Evolutionary conservation across 139 green algal genomes (phyloP), one percentile per base, ranked within the genome.

Genomic region (Picocystis salinarum): DNA sequence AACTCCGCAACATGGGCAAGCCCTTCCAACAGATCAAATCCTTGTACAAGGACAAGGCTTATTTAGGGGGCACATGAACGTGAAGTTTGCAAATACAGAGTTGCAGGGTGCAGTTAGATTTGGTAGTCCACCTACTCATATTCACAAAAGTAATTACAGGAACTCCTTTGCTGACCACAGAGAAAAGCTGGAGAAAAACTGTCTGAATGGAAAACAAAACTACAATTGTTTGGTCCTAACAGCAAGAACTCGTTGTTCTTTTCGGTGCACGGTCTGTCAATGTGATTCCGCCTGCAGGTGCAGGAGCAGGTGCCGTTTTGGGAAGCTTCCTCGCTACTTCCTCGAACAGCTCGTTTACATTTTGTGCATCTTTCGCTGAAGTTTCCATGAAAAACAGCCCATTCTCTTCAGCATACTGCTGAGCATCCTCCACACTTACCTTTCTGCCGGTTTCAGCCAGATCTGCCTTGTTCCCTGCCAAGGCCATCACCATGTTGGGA

Each of bases 401-500:
- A 26, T 84, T 77, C 52, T 94, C 82, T 4, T 71, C 60, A 1
- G 83, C 80, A 45, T 93, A 94, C 1, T 58, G 64, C 39, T 77
- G 58, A 6, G 71, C 78, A 48, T 85, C 75, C 23, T 80, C 72
- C 2, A 48, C 48, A 3, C 53, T 52, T 3, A 85, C 73, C 6
- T 62, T 62, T 30, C 77, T 45, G 58, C 63, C 12, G 28, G 34
- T 46, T 51, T 50, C 3, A 42, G 22, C 19, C 30, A 95, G 60
- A 53, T 97, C 87, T 2, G 71, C 69, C 66, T 97, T 97, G 75
- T 96, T 97, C 30, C 80, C 87, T 67, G 88, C 87, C 22, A 98
- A 60, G 2, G 87, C 83, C 65, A 96, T 95, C 23, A 95, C 75
- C 50, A 96, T 75, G 51, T 73, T 74, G 4, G 81, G 70, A 62